Evolutionary conservation across 495 filamentous ascomycete species (phyloP), one percentile per base, ranked within the genome.

Genomic region (Cenococcum geophilum): DNA sequence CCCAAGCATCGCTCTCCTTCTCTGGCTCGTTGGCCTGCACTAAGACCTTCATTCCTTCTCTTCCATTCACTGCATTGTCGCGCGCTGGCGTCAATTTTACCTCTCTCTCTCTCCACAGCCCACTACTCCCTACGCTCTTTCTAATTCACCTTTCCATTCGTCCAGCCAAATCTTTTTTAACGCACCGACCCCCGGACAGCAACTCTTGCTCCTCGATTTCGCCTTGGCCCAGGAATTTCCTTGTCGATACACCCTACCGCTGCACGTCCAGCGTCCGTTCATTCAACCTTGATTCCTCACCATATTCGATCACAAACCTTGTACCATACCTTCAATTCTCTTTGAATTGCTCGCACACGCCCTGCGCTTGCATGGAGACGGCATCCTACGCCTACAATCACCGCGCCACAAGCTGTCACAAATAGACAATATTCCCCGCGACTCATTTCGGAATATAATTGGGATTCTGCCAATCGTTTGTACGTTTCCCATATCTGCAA

Each of bases 11-110:
- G 14, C 6, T 52, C 49, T 23, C 23, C 21, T 32, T 12, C 14
- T 21, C 48, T 22, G 48, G 48, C 49, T 52, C 5, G 21, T 32
- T 25, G 49, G 21, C 49, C 49, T 25, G 20, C 22, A 16, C 49
- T 10, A 20, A 23, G 49, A 45, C 25, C 49, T 32, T 52, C 49
- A 32, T 52, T 52, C 49, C 40, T 45, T 45, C 40, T 3, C 27
- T 49, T 52, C 49, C 49, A 52, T 52, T 52, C 49, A 52, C 22
- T 52, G 49, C 49, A 14, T 52, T 32, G 25, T 23, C 49, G 49
- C 49, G 49, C 49, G 49, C 49, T 23, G 49, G 49, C 49, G 49
- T 52, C 49, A 23, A 23, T 8, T 52, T 32, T 49, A 14, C 27
- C 14, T 45, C 49, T 27, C 49, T 27, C 49, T 52, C 49, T 52